phyloP scores from a whole-genome alignment of 495 filamentous ascomycete species.

The Talaromyces borbonicus region DNA sequence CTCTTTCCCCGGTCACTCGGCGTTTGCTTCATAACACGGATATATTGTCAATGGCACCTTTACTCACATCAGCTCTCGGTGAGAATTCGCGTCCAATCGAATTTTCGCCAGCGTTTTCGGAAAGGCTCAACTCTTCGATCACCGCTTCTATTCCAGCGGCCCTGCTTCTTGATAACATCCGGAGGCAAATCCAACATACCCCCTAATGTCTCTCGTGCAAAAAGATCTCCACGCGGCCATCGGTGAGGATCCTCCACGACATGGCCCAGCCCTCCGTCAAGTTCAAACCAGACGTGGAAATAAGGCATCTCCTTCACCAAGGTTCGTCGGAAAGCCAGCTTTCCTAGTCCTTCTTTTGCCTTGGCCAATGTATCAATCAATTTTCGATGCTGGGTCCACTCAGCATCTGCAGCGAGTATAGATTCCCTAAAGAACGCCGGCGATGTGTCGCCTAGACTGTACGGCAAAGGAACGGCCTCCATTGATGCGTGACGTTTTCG shows the following conservation, averaged over 20 bases:
- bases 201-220: constrained; percentile 83
- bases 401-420: constrained; percentile 75
- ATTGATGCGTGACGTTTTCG: constrained; percentile 77
- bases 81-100: constrained; percentile 89
- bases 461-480: constrained; percentile 78
- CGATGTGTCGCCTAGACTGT: constrained; percentile 75
- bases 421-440: constrained; percentile 95
- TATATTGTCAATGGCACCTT: too few relatives aligned
- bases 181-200: constrained; percentile 84
- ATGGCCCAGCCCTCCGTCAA: constrained; percentile 89
- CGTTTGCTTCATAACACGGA: too few relatives aligned
- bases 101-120: constrained; percentile 78
- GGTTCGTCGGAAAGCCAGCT: constrained; percentile 68
- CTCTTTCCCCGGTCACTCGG: too few relatives aligned
- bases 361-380: constrained; percentile 78
- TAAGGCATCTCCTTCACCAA: constrained; percentile 97
- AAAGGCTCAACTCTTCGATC: constrained; percentile 71
- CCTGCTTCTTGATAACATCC: constrained; percentile 83
- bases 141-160: constrained; percentile 66
- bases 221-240: constrained; percentile 91
- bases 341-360: constrained; percentile 60
- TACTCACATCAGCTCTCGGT: constrained; percentile 43
- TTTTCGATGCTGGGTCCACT: constrained; percentile 94
- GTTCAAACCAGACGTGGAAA: constrained; percentile 92
- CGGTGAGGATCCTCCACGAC: constrained; percentile 77